Evolutionary conservation across 2,329 filamentous ascomycete species (phyloP).

Genomic region (Ophiocordyceps sinensis): DNA sequence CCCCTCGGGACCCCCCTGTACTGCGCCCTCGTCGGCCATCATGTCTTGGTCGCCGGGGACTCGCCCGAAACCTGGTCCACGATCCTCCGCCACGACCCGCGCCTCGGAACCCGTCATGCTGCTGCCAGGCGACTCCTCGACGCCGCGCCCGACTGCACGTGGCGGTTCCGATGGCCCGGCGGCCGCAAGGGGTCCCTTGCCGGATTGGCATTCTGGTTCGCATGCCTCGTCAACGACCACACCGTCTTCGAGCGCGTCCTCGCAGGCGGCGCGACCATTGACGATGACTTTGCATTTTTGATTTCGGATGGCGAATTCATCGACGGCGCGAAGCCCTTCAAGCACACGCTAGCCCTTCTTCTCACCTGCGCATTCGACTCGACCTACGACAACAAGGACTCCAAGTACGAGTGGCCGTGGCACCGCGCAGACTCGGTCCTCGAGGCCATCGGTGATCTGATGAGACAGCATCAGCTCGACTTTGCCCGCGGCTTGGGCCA

Average conservation of each 20-base stretch:
- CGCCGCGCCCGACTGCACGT: slow-evolving; percentile 7
- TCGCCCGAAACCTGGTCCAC: slow-evolving; percentile 9
- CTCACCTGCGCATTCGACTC: neutral
- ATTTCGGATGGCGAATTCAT: slow-evolving; percentile 5
- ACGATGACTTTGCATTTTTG: slow-evolving; percentile 7
- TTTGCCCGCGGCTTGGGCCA: slow-evolving; percentile 4
- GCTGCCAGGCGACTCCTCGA: slow-evolving; percentile 11
- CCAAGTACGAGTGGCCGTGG: neutral
- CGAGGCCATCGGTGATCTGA: slow-evolving; percentile 5
- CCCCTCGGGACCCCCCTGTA: slow-evolving; percentile 16
- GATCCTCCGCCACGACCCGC: slow-evolving; percentile 5
- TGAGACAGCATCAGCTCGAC: slow-evolving; percentile 1
- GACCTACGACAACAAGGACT: neutral
- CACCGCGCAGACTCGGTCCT: neutral
- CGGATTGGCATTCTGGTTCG: slow-evolving; percentile 12
- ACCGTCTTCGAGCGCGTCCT: slow-evolving; percentile 10
- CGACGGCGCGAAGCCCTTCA: slow-evolving; percentile 3
- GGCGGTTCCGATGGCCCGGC: slow-evolving; percentile 7
- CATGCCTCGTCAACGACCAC: slow-evolving; percentile 10
- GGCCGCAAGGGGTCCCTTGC: slow-evolving; percentile 7
- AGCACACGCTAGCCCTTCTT: neutral
- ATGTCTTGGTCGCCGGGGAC: slow-evolving; percentile 8
- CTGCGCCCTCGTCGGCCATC: slow-evolving; percentile 18
- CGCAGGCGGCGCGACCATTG: slow-evolving; percentile 5
- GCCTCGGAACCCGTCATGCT: slow-evolving; percentile 4